Base-by-base conservation (phyloP, 768 basidiomycete genomes). In the Xanthoconium stramineum region DNA sequence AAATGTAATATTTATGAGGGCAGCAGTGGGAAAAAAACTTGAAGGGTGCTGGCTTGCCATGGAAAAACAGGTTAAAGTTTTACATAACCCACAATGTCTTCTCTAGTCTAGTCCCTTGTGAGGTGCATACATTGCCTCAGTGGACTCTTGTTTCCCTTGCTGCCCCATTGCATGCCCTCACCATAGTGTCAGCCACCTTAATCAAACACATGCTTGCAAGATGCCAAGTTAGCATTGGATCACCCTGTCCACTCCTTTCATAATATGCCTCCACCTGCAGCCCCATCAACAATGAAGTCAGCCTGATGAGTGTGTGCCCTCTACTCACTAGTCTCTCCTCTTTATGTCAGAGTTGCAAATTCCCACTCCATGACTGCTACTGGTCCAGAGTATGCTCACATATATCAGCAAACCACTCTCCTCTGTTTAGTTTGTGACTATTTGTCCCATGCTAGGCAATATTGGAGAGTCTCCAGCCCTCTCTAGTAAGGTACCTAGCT, bases 21-120 rank as follows among this genome's bases (percentile, higher is more conserved):
- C 72, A 42, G 75, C 32, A 17, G 70, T 74, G 24, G 74, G 72
- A 49, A 79, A 79, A 72, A 78, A 78, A 50, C 75, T 77, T 47
- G 75, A 72, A 53, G 63, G 67, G 55, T 64, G 45, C 52, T 62
- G 57, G 47, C 49, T 71, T 28, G 66, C 50, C 74, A 74, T 74
- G 42, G 20, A 51, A 53, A 29, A 50, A 8, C 32, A 48, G 37
- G 47, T 48, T 20, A 47, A 0, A 7, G 35, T 33, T 19, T 67
- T 57, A 68, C 52, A 32, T 68, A 66, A 68, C 32, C 24, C 19
- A 13, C 6, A 8, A 45, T 45, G 14, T 24, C 14, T 11, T 24
- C 42, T 8, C 20, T 20, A n/a, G 33, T 35, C 33, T 6, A 17
- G 49, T 30, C 9, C 28, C 28, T 29, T 24, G 36, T 2, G 10